Percentiles rank a stretch among this genome's conserved stretches.
Conservation (phyloP, 352 stramenopile species). For the Phytophthora citrophthora region DNA sequence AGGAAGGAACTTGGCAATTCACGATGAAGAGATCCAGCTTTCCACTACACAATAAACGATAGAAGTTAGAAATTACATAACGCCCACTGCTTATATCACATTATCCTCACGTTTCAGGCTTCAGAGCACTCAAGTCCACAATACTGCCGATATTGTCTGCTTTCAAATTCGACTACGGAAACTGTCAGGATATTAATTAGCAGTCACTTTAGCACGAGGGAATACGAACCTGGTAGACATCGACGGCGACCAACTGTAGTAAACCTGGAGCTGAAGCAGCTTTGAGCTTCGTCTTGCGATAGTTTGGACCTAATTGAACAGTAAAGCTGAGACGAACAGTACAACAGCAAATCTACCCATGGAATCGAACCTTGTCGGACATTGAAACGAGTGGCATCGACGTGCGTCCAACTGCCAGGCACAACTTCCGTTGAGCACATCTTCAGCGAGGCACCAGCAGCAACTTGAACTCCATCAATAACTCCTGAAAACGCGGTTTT, state of each 20-base stretch:
- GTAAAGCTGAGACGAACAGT: neutral
- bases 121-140: slow-evolving; percentile 61
- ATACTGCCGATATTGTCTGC: slow-evolving; percentile 79
- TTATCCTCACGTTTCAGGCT: slow-evolving; percentile 31
- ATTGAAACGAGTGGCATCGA: slow-evolving; percentile 77
- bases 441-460: slow-evolving; percentile 62
- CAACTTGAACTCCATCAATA: slow-evolving; percentile 47
- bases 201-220: no score
- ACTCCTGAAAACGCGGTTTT: slow-evolving; percentile 30
- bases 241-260: slow-evolving; percentile 67
- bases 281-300: slow-evolving; percentile 80
- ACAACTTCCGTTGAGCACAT: slow-evolving; percentile 51
- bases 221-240: slow-evolving; percentile 70
- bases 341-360: neutral
- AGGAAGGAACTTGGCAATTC: slow-evolving; percentile 87
- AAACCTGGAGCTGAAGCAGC: slow-evolving; percentile 60
- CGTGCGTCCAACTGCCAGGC: slow-evolving; percentile 64
- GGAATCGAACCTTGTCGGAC: slow-evolving; percentile 65
- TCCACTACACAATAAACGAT: slow-evolving; percentile 14
- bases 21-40: slow-evolving; percentile 77
- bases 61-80: neutral
- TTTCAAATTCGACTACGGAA: slow-evolving; percentile 69
- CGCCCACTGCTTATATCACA: neutral
- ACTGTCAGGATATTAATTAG: neutral
- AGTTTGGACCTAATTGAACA: slow-evolving; percentile 60